Evolutionary conservation across 2,329 filamentous ascomycete genomes (phyloP).

Genomic region (Albophoma yamanashiensis): DNA sequence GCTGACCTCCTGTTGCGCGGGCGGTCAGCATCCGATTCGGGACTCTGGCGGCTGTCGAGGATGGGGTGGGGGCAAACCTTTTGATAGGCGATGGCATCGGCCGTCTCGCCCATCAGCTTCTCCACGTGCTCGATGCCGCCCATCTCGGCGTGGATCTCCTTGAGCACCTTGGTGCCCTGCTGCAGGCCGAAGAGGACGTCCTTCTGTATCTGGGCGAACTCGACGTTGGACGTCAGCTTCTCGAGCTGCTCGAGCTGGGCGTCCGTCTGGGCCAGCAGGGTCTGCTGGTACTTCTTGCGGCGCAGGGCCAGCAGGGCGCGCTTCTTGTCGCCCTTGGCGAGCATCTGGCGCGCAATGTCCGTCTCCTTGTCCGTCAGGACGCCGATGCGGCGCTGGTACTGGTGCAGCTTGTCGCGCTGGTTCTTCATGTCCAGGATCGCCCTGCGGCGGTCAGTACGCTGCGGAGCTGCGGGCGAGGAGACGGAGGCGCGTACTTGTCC

Average conservation of each 20-base stretch:
- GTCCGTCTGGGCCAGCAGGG: constrained; percentile 80
- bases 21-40: constrained; percentile 2
- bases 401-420: constrained; percentile 93
- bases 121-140: constrained; percentile 88
- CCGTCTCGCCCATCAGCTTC: constrained; percentile 86
- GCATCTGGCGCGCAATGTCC: constrained; percentile 71
- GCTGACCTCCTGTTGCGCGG: constrained; percentile 62
- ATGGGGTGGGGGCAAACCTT: constrained; percentile 49
- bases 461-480: background rate
- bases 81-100: constrained; percentile 86
- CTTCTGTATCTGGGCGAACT: constrained; percentile 95
- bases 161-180: constrained; percentile 81
- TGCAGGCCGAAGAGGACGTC: constrained; percentile 88
- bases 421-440: constrained; percentile 96
- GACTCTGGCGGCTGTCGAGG: background rate
- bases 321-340: constrained; percentile 68
- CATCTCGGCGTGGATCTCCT: constrained; percentile 92
- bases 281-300: constrained; percentile 94
- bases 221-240: constrained; percentile 76
- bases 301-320: constrained; percentile 80
- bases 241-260: constrained; percentile 89
- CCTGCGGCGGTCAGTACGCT: constrained; percentile 33
- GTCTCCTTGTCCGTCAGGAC: constrained; percentile 81
- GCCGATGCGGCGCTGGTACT: constrained; percentile 87
- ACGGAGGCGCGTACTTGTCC: constrained; percentile 57